A percentile compares a stretch with the other conserved stretches of the same genome.
Conservation (phyloP, 2,329 filamentous ascomycete species). For the Ascochyta viciae-villosae region DNA sequence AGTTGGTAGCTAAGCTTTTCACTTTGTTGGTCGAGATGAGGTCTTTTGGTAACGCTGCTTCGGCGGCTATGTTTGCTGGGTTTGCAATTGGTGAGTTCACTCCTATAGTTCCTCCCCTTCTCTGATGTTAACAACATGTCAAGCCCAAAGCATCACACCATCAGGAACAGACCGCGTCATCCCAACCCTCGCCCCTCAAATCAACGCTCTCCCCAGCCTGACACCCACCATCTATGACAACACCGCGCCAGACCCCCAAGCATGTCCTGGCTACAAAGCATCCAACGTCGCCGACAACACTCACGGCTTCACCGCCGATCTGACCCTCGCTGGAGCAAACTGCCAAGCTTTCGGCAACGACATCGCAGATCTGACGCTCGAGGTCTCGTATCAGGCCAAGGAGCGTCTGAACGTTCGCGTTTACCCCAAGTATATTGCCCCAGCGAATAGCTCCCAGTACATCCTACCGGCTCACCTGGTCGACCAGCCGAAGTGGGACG, state of each 20-base stretch:
- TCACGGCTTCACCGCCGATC: constrained; percentile 67
- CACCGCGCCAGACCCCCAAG: constrained; percentile 29
- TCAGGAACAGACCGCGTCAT: constrained; percentile 10
- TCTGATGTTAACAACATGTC: neutral
- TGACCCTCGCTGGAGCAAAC: constrained; percentile 69
- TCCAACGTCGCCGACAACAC: constrained; percentile 61
- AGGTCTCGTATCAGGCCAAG: constrained; percentile 63
- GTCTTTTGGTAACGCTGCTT: neutral
- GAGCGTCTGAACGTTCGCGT: constrained; percentile 25
- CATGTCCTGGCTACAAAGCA: constrained; percentile 72
- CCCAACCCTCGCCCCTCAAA: constrained; percentile 12
- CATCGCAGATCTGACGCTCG: constrained; percentile 58
- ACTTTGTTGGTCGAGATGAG: neutral
- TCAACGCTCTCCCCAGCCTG: constrained; percentile 21
- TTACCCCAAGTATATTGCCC: constrained; percentile 22
- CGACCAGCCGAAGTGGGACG: constrained; percentile 24
- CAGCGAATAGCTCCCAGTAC: constrained; percentile 20
- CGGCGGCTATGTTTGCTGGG: neutral
- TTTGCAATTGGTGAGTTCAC: neutral
- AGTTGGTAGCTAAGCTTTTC: neutral
- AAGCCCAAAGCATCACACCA: constrained; percentile 1
- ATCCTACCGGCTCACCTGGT: constrained; percentile 19
- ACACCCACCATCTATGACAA: constrained; percentile 23
- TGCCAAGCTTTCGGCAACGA: constrained; percentile 67
- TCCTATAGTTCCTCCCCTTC: neutral